Evolutionary conservation across 306 rosid genomes (phyloP).

Genomic region (Amphicarpaea edgeworthii): DNA sequence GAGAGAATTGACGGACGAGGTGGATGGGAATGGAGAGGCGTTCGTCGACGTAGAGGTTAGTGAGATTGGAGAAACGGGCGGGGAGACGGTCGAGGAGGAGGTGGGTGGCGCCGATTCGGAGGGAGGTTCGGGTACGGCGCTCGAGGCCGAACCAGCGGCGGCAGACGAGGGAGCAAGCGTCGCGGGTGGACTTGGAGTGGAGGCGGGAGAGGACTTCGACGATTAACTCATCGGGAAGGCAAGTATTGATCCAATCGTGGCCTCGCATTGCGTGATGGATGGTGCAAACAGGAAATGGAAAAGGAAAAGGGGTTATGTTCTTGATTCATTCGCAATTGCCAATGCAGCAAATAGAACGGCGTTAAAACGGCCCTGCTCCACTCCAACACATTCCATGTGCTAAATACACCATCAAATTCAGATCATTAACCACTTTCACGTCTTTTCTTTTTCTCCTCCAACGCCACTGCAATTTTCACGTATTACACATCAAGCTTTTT

Average conservation of each 20-base stretch:
- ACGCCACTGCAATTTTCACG: background rate
- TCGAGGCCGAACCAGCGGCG: conserved; percentile 77
- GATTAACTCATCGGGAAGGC: conserved; percentile 75
- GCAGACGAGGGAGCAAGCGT: conserved; percentile 85
- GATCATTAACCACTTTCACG: background rate
- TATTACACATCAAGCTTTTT: too few relatives aligned
- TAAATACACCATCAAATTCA: background rate
- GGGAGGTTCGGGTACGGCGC: conserved; percentile 65
- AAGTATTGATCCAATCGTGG: conserved; percentile 67
- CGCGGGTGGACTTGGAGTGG: conserved; percentile 64
- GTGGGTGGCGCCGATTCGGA: conserved; percentile 68
- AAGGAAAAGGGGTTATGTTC: background rate
- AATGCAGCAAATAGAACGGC: conserved; percentile 8
- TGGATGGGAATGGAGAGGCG: conserved; percentile 65
- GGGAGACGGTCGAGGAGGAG: conserved; percentile 57
- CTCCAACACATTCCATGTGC: background rate
- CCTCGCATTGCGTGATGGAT: conserved; percentile 51
- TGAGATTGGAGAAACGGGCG: conserved; percentile 67
- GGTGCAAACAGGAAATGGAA: too few relatives aligned
- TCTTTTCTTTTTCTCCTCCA: background rate
- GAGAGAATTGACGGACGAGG: conserved; percentile 42
- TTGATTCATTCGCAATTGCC: too few relatives aligned
- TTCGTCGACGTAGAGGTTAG: conserved; percentile 64
- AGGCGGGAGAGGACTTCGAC: conserved; percentile 64
- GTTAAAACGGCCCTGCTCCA: background rate